These are phyloP conservation scores for Macrophomina tecta DNA, from an alignment of 2,329 filamentous ascomycete genomes.

Conservation along the genomic window DNA sequence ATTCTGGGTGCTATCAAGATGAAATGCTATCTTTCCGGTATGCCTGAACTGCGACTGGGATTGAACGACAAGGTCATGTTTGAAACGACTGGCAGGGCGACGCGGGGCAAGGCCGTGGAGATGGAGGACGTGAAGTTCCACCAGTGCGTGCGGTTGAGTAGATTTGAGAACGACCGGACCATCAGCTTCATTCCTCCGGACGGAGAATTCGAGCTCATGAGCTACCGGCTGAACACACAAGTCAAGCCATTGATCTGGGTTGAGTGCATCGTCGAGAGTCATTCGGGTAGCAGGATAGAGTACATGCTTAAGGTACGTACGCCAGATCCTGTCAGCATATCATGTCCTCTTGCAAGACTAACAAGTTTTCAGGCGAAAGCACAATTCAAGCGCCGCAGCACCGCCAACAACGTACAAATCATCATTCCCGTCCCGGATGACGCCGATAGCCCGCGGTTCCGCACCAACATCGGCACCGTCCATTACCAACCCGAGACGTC, in stretches of 20 bases:
- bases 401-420: constrained; percentile 98
- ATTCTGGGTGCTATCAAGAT: constrained; percentile 98
- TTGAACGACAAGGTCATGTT: constrained; percentile 99
- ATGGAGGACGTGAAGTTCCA: constrained; percentile 99
- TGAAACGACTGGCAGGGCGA: constrained; percentile 92
- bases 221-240: constrained; percentile 96
- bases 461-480: constrained; percentile 95
- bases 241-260: constrained; percentile 99
- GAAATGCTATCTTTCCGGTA: constrained; percentile 98
- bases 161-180: constrained; percentile 97
- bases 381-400: constrained; percentile 97
- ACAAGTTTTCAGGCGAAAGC: constrained; percentile 69
- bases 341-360: constrained; percentile 1
- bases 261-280: constrained; percentile 94
- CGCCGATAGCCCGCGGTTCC: constrained; percentile 92
- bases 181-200: constrained; percentile 99
- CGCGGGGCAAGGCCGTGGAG: constrained; percentile 94
- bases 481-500: constrained; percentile 98
- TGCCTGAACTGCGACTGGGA: constrained; percentile 93
- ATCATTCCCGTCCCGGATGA: constrained; percentile 96
- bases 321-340: background rate
- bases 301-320: constrained; percentile 88
- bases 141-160: constrained; percentile 91
- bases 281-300: constrained; percentile 93
- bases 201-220: constrained; percentile 99